Evolutionary conservation across 192 early-diverging fungal species (phyloP).

Genomic region (Piromyces finnis): DNA sequence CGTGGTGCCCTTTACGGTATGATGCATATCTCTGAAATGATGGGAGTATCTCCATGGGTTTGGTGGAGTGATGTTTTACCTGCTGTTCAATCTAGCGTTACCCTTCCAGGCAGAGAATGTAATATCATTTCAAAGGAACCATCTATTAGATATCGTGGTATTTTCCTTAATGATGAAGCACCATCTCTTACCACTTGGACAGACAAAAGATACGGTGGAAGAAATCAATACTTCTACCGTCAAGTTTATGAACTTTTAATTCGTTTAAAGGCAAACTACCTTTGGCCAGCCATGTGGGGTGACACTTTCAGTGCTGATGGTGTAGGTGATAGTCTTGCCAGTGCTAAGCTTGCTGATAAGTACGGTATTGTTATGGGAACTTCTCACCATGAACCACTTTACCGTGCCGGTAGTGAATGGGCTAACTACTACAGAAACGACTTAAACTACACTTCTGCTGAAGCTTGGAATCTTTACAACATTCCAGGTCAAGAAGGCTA

Average conservation of each 20-base stretch:
- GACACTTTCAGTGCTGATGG: not conserved
- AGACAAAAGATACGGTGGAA: not conserved
- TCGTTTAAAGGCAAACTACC: constrained; percentile 4
- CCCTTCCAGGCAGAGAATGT: not conserved
- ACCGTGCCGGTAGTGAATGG: constrained; percentile 5
- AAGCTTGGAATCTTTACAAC: not conserved
- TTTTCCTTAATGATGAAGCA: constrained; percentile 10
- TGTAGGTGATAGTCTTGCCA: not conserved
- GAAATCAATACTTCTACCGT: not conserved
- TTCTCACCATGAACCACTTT: constrained; percentile 7
- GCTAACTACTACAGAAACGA: not conserved
- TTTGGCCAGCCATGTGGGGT: constrained; percentile 9
- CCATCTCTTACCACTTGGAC: constrained; percentile 2
- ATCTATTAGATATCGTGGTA: constrained; percentile 7
- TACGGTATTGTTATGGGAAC: constrained; percentile 8
- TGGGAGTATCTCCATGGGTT: not conserved
- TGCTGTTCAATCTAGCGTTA: not conserved
- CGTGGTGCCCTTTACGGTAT: not conserved
- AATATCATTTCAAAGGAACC: not conserved
- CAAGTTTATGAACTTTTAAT: constrained; percentile 6
- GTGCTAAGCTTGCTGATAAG: not conserved
- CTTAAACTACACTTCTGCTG: not conserved
- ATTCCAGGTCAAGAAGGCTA: not conserved
- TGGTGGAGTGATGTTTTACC: not conserved
- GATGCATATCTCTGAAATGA: not conserved